Conservation (phyloP, 208 protist genomes). For the Crithidia thermophila region DNA sequence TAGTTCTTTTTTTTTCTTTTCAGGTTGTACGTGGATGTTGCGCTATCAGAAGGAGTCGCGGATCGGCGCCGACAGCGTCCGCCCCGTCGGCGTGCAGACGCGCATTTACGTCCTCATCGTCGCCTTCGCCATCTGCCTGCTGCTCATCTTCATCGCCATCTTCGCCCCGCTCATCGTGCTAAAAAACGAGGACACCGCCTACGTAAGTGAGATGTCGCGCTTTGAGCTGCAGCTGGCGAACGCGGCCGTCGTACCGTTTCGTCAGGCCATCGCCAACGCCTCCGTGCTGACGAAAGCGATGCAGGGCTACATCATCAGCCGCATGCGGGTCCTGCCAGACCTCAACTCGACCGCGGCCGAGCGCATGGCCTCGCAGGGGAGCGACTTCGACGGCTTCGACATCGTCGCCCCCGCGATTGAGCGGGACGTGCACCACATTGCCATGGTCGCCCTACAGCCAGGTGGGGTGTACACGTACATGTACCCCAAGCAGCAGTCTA, state of each 20-base stretch:
- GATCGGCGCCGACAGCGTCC: not conserved
- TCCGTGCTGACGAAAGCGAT: constrained; percentile 34
- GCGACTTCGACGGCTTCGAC: constrained; percentile 34
- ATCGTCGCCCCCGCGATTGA: constrained; percentile 12
- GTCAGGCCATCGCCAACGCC: constrained; percentile 40
- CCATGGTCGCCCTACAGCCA: constrained; percentile 31
- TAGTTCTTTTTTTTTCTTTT: not conserved
- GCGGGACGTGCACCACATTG: not conserved
- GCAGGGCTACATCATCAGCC: constrained; percentile 53
- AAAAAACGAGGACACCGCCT: constrained; percentile 9
- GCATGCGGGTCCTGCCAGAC: constrained; percentile 30
- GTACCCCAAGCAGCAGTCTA: constrained; percentile 21
- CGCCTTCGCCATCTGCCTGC: constrained; percentile 19
- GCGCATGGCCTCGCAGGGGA: constrained; percentile 33
- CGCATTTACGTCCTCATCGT: constrained; percentile 39
- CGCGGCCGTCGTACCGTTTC: constrained; percentile 25
- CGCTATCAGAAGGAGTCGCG: not conserved
- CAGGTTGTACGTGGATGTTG: not conserved
- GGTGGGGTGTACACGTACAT: constrained; percentile 55
- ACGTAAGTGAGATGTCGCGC: not conserved
- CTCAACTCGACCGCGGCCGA: constrained; percentile 23
- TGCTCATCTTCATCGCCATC: constrained; percentile 41
- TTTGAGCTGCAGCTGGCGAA: constrained; percentile 20
- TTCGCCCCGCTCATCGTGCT: constrained; percentile 40
- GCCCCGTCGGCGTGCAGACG: constrained; percentile 12